phyloP scores from a whole-genome alignment of 805 yeast species.

The Phaffomyces opuntiae region DNA sequence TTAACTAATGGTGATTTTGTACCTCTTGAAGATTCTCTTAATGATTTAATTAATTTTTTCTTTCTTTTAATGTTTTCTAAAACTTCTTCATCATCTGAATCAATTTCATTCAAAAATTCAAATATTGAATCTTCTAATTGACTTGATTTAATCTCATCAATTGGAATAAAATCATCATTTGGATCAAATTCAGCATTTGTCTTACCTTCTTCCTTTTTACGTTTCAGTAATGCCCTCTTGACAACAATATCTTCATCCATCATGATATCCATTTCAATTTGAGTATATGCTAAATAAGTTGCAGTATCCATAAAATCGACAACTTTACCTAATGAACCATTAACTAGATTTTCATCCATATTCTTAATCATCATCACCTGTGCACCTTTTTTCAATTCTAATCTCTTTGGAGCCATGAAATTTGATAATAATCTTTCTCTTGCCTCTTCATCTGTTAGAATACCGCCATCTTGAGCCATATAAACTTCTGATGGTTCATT shows the following conservation, averaged over 20 bases:
- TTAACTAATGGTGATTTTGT: constrained; percentile 68
- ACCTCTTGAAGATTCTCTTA: constrained; percentile 38
- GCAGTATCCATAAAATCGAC: constrained; percentile 49
- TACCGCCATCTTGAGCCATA: constrained; percentile 51
- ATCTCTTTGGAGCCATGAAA: constrained; percentile 53
- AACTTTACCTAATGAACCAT: constrained; percentile 72
- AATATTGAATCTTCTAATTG: constrained; percentile 40
- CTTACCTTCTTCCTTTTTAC: background rate
- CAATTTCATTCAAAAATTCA: constrained; percentile 33
- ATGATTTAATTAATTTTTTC: constrained; percentile 32
- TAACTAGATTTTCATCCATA: constrained; percentile 63
- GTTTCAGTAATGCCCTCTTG: constrained; percentile 6
- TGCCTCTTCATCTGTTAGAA: constrained; percentile 31
- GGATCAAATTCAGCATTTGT: background rate
- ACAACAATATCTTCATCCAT: constrained; percentile 18
- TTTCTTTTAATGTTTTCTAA: constrained; percentile 39
- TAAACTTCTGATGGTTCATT: constrained; percentile 38
- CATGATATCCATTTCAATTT: constrained; percentile 16
- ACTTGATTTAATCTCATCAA: constrained; percentile 6
- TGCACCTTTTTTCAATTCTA: constrained; percentile 60
- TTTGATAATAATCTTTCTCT: constrained; percentile 42
- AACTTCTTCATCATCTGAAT: constrained; percentile 22
- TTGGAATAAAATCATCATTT: background rate
- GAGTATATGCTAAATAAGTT: constrained; percentile 36
- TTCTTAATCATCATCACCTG: constrained; percentile 83